Percentiles rank a stretch among this genome's conserved stretches.
These are phyloP conservation scores for Pichia deserticola DNA, from an alignment of 805 yeast species.

Conservation along the genomic window DNA sequence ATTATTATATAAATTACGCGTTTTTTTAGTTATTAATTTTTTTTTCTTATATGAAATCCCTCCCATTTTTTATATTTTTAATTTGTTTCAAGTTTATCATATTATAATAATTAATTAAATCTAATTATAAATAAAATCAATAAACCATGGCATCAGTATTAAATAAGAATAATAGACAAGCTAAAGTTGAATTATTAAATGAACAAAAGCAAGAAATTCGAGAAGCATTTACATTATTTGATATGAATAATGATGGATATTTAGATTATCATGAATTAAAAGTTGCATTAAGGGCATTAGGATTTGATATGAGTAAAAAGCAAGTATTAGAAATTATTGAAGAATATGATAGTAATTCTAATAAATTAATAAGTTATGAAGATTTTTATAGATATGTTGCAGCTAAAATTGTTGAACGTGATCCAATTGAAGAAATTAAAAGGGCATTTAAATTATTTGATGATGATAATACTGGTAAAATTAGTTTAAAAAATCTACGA, in stretches of 20 bases:
- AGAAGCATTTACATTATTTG: constrained; percentile 88
- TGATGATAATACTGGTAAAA: constrained; percentile 81
- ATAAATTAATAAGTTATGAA: constrained; percentile 66
- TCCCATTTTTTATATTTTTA: no score
- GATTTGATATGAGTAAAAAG: constrained; percentile 73
- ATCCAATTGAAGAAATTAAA: constrained; percentile 86
- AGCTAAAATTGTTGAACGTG: constrained; percentile 74
- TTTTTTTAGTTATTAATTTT: no score
- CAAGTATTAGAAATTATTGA: constrained; percentile 71
- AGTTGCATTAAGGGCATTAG: constrained; percentile 90
- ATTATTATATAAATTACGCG: no score
- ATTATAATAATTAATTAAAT: no score
- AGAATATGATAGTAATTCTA: constrained; percentile 73
- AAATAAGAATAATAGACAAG: constrained; percentile 27
- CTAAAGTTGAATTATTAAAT: constrained; percentile 62
- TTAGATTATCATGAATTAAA: constrained; percentile 90
- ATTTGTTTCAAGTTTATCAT: no score
- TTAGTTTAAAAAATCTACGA: constrained; percentile 71
- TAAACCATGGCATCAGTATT: constrained; percentile 2
- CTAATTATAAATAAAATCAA: no score
- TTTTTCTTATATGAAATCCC: no score
- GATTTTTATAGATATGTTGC: constrained; percentile 79
- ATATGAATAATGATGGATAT: constrained; percentile 84
- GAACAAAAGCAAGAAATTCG: constrained; percentile 88
- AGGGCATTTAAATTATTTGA: constrained; percentile 88